phyloP scores from a whole-genome alignment of 352 stramenopile genomes.

The Pythium apleroticum region DNA sequence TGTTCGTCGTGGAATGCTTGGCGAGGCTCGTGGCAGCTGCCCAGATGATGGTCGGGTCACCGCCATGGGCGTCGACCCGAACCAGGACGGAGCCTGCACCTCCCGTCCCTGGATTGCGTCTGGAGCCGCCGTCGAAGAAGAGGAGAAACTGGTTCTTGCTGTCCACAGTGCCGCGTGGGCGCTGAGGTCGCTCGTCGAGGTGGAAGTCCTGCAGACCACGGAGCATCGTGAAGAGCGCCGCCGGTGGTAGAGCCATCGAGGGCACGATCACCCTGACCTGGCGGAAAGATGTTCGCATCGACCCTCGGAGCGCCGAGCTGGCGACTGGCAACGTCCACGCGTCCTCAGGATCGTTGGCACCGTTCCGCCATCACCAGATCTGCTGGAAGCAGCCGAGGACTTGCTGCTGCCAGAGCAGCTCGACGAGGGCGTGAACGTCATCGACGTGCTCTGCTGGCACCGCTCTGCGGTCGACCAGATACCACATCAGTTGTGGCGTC shows the following conservation, averaged over 20 bases:
- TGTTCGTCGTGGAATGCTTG: background rate
- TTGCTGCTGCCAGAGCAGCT: conserved; percentile 4
- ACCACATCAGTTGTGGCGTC: background rate
- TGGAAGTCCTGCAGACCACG: background rate
- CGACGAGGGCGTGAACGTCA: background rate
- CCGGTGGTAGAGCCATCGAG: background rate
- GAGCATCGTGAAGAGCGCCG: background rate
- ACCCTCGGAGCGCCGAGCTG: background rate
- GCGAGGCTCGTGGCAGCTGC: background rate
- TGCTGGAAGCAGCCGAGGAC: background rate
- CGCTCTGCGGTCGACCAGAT: background rate
- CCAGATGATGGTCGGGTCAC: background rate
- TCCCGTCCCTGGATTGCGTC: background rate
- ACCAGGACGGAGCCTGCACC: background rate
- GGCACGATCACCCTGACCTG: background rate
- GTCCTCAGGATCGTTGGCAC: background rate
- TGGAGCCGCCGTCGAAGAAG: conserved; percentile 2
- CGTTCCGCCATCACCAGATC: conserved; percentile 10
- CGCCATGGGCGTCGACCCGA: background rate
- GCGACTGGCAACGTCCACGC: background rate
- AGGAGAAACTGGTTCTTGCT: background rate
- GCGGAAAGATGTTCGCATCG: background rate
- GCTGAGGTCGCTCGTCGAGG: too few species aligned
- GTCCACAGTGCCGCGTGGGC: too few species aligned
- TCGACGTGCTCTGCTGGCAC: background rate